Conservation (phyloP, 257 asterid genomes). For the Solanum ahanhuiri region DNA sequence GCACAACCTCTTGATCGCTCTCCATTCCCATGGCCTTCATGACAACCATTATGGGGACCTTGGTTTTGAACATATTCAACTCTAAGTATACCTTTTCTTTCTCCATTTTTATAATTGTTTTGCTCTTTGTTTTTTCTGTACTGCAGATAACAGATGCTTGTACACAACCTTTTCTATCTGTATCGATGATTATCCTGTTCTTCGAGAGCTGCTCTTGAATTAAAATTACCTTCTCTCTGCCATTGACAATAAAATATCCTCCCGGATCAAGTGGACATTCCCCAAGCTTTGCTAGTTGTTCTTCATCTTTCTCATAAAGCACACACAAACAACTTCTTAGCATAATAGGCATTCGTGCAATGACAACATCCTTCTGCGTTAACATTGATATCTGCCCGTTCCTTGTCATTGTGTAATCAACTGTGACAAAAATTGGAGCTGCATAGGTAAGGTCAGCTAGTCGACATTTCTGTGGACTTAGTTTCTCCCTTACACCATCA, state of each 20-base stretch:
- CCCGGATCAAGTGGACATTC: constrained; percentile 99
- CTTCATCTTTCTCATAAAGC: constrained; percentile 75
- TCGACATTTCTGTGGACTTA: constrained; percentile 69
- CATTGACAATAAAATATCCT: constrained; percentile 83
- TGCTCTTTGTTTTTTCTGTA: constrained; percentile 61
- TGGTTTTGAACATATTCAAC: constrained; percentile 55
- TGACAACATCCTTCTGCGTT: constrained; percentile 31
- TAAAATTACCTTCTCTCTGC: constrained; percentile 90
- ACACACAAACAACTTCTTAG: constrained; percentile 63
- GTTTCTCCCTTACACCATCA: constrained; percentile 30
- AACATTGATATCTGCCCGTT: constrained; percentile 4
- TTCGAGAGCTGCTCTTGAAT: constrained; percentile 97
- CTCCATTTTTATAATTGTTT: constrained; percentile 80
- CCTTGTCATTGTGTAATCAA: constrained; percentile 37
- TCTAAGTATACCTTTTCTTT: constrained; percentile 68
- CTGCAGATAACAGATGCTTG: constrained; percentile 96
- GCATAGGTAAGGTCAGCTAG: constrained; percentile 75
- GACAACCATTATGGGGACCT: constrained; percentile 91
- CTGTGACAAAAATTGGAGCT: constrained; percentile 63
- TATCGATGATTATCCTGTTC: constrained; percentile 87
- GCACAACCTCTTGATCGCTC: constrained; percentile 95
- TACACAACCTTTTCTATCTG: constrained; percentile 84
- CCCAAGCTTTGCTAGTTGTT: constrained; percentile 74
- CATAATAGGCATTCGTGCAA: constrained; percentile 95
- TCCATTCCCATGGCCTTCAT: constrained; percentile 99